A percentile compares a stretch with the other conserved stretches of the same genome.
Conservation (phyloP, 352 stramenopile species). For the Detonula confervacea region DNA sequence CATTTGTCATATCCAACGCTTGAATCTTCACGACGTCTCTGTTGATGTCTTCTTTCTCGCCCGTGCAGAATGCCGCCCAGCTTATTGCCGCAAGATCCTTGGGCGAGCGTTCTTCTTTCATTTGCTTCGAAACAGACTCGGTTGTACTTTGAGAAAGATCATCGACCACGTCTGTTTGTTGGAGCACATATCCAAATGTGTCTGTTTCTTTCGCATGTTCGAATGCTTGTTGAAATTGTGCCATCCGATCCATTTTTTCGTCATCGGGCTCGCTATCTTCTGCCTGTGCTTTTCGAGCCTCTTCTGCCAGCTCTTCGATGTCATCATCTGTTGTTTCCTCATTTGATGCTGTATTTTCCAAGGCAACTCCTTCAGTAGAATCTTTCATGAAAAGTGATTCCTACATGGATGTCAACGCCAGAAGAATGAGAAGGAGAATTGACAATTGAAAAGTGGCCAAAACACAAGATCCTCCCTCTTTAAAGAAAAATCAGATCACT, state of each 20-base stretch:
- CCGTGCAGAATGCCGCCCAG: constrained; percentile 76
- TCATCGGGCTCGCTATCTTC: constrained; percentile 35
- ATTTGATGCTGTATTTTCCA: constrained; percentile 23
- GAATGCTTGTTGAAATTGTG: constrained; percentile 61
- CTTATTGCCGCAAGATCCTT: constrained; percentile 78
- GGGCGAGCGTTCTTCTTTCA: constrained; percentile 33
- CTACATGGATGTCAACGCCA: too few relatives aligned
- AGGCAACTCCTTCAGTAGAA: constrained; percentile 35
- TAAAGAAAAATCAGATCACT: constrained; percentile 19
- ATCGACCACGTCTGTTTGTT: constrained; percentile 14
- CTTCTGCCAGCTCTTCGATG: constrained; percentile 29
- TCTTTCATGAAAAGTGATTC: constrained; percentile 62
- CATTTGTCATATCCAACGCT: constrained; percentile 66
- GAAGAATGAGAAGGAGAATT: too few relatives aligned
- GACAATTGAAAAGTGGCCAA: too few relatives aligned
- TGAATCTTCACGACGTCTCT: constrained; percentile 64
- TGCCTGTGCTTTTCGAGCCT: too few relatives aligned
- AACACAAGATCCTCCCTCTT: neutral
- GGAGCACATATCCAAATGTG: constrained; percentile 56
- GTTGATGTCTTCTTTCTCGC: constrained; percentile 54
- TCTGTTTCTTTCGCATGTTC: constrained; percentile 64
- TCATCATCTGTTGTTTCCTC: constrained; percentile 40
- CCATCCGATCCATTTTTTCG: constrained; percentile 31
- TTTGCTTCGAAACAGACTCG: neutral
- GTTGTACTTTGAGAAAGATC: constrained; percentile 6